Conservation (phyloP, 2,329 filamentous ascomycete genomes). For the Colletotrichum sansevieriae region DNA sequence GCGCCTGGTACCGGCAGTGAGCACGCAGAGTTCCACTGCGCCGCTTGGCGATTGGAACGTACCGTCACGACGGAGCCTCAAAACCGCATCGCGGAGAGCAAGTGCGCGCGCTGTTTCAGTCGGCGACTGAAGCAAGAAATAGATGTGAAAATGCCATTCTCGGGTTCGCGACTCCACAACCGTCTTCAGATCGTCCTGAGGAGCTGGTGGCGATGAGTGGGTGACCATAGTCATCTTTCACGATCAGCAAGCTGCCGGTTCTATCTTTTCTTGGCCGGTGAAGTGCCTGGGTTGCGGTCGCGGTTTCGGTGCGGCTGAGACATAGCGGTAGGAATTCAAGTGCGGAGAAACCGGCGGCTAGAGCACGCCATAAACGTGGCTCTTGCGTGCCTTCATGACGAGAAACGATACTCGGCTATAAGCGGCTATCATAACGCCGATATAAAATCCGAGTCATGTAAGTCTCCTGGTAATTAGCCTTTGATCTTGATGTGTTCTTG, state of each 20-base stretch:
- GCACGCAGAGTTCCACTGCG: accelerated
- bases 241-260: neutral
- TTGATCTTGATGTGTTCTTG: too few relatives aligned
- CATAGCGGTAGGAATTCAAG: neutral
- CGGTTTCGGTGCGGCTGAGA: neutral
- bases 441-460: constrained; percentile 10
- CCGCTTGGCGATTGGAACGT: neutral
- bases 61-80: constrained; percentile 51
- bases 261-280: neutral
- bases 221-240: constrained; percentile 40
- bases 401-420: neutral
- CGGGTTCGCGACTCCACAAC: constrained; percentile 48
- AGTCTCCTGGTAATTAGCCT: neutral
- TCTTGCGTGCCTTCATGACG: constrained; percentile 5
- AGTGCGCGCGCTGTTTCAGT: constrained; percentile 50
- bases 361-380: constrained; percentile 23
- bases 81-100: constrained; percentile 50
- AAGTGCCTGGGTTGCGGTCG: neutral
- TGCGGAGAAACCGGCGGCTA: constrained; percentile 16
- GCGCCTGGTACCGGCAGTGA: constrained; percentile 45
- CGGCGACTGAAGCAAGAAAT: constrained; percentile 50
- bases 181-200: constrained; percentile 48
- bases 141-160: constrained; percentile 54
- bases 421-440: neutral
- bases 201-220: constrained; percentile 37